phyloP scores from a whole-genome alignment of 1,284 basidiomycete genomes.

The Phylloboletellus chloephorus region DNA sequence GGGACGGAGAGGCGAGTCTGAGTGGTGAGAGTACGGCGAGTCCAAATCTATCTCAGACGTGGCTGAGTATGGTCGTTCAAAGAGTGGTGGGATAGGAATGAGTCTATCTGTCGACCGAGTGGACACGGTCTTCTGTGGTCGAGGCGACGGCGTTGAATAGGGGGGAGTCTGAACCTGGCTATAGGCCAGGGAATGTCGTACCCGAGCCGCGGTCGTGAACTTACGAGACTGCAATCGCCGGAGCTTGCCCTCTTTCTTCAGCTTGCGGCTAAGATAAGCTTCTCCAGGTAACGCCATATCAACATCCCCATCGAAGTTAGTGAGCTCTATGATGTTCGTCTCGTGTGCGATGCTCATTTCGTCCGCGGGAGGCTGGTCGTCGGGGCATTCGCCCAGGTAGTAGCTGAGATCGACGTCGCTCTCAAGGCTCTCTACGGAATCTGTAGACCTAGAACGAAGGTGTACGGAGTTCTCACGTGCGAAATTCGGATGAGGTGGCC shows the following conservation, averaged over 20 bases:
- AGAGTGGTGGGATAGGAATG: constrained; percentile 16
- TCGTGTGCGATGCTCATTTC: constrained; percentile 42
- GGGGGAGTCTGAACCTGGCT: neutral
- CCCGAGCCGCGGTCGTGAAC: constrained; percentile 19
- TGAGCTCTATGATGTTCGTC: constrained; percentile 61
- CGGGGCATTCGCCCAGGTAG: constrained; percentile 36
- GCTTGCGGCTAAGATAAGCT: constrained; percentile 49
- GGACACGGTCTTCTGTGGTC: constrained; percentile 4
- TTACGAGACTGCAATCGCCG: constrained; percentile 52
- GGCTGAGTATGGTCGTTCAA: constrained; percentile 14
- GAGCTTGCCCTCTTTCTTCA: constrained; percentile 68
- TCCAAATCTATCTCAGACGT: constrained; percentile 16
- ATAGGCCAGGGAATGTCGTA: neutral
- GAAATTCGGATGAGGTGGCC: constrained; percentile 42
- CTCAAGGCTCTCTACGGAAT: constrained; percentile 35
- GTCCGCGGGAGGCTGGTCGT: constrained; percentile 27
- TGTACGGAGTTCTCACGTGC: constrained; percentile 17
- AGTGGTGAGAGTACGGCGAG: constrained; percentile 13
- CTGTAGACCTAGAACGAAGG: constrained; percentile 20
- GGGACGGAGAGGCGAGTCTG: constrained; percentile 8
- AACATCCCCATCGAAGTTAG: constrained; percentile 79
- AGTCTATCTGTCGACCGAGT: constrained; percentile 21
- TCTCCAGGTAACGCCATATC: constrained; percentile 63
- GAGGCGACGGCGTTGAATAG: neutral
- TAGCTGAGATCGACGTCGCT: constrained; percentile 46